Evolutionary conservation across 345 rosid genomes (phyloP).

Genomic region (Euphorbia lathyris): DNA sequence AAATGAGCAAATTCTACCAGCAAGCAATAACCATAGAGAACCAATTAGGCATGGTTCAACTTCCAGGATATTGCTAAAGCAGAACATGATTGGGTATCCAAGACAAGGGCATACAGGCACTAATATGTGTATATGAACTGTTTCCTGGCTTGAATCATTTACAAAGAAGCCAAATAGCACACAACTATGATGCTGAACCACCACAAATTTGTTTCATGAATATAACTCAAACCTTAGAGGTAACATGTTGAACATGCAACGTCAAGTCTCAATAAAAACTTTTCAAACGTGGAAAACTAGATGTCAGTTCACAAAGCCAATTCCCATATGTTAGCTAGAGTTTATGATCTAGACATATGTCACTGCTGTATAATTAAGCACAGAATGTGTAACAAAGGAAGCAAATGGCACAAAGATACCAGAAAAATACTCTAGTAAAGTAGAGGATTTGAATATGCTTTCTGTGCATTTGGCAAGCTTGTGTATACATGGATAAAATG

Average conservation of each 20-base stretch:
- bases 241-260: not conserved
- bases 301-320: not conserved
- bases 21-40: slow-evolving; percentile 7
- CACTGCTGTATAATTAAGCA: not conserved
- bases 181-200: too few species aligned
- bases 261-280: not conserved
- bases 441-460: not conserved
- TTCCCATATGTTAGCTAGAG: not conserved
- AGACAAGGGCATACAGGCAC: not conserved
- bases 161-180: not conserved
- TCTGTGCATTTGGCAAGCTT: slow-evolving; percentile 1
- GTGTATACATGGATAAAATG: slow-evolving; percentile 3
- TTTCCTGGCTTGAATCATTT: too few species aligned
- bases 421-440: slow-evolving; percentile 1
- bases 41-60: not conserved
- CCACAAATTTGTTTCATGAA: not conserved
- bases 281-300: not conserved
- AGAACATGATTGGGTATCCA: not conserved
- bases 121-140: not conserved
- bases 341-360: not conserved
- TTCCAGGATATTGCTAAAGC: not conserved
- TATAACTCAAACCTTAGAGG: not conserved
- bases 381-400: slow-evolving; percentile 4
- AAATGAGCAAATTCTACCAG: not conserved
- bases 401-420: not conserved